These are phyloP conservation scores for Suaeda aralocaspica DNA, from an alignment of 148 eudicot species.

Conservation along the genomic window DNA sequence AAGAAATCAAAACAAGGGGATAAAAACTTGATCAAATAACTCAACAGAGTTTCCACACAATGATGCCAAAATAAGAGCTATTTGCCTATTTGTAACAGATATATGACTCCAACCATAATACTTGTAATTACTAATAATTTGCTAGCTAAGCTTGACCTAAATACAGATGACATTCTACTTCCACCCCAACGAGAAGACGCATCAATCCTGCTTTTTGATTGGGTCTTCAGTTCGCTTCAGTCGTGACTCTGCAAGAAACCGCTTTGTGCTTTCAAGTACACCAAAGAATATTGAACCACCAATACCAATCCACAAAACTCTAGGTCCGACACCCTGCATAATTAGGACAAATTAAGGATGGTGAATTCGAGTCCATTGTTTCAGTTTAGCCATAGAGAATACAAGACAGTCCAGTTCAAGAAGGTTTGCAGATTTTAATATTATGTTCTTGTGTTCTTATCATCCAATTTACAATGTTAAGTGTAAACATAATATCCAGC, in stretches of 20 bases:
- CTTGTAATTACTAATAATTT: neutral
- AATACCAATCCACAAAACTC: slow-evolving; percentile 81
- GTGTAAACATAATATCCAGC: too few relatives aligned
- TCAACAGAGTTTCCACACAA: too few relatives aligned
- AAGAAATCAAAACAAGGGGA: too few relatives aligned
- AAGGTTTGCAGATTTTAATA: neutral
- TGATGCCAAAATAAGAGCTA: too few relatives aligned
- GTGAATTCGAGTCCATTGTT: neutral
- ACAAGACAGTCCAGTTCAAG: neutral
- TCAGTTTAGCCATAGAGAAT: neutral
- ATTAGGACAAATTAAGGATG: neutral
- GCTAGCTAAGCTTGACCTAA: neutral
- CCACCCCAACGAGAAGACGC: neutral
- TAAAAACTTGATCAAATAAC: too few relatives aligned
- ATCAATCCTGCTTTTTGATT: slow-evolving; percentile 24
- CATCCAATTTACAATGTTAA: neutral
- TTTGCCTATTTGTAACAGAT: too few relatives aligned
- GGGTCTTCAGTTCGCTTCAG: slow-evolving; percentile 15
- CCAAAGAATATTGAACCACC: slow-evolving; percentile 85
- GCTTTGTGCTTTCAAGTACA: slow-evolving; percentile 73
- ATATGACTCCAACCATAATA: neutral
- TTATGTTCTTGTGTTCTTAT: too few relatives aligned
- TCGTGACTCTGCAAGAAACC: slow-evolving; percentile 43
- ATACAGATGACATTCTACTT: neutral
- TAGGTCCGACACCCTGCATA: slow-evolving; percentile 68